Conservation (phyloP, 2,329 filamentous ascomycete species). For the Fusarium denticulatum region DNA sequence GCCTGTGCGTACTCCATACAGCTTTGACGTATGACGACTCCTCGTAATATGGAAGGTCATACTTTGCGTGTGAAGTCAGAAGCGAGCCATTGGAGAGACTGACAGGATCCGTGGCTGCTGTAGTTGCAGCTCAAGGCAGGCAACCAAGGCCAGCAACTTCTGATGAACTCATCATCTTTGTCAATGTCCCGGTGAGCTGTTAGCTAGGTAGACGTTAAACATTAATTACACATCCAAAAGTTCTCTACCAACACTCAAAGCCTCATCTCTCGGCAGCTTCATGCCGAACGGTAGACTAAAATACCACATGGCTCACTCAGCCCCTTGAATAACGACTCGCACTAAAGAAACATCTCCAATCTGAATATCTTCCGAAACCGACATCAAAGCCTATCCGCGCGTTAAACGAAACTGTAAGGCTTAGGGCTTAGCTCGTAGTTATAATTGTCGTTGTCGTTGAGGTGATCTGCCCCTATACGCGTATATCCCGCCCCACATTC, state of each 20-base stretch:
- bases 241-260: neutral
- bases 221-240: neutral
- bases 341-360: neutral
- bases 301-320: neutral
- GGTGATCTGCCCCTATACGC: constrained; percentile 19
- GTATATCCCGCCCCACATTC: constrained; percentile 18
- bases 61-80: neutral
- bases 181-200: neutral
- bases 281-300: neutral
- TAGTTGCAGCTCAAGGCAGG: neutral
- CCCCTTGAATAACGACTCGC: neutral
- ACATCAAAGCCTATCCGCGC: neutral
- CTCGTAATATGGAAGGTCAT: neutral
- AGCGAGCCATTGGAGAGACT: neutral
- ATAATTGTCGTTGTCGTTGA: neutral
- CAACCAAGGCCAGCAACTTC: neutral
- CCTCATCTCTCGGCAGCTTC: neutral
- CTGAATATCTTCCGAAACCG: neutral
- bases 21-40: neutral
- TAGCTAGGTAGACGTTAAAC: neutral
- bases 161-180: neutral
- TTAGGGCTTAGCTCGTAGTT: constrained; percentile 16
- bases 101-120: neutral
- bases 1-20: neutral
- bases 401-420: constrained; percentile 9